These are phyloP conservation scores for Penicillium sp. DNA, from an alignment of 2,329 filamentous ascomycete species.

Conservation along the genomic window DNA sequence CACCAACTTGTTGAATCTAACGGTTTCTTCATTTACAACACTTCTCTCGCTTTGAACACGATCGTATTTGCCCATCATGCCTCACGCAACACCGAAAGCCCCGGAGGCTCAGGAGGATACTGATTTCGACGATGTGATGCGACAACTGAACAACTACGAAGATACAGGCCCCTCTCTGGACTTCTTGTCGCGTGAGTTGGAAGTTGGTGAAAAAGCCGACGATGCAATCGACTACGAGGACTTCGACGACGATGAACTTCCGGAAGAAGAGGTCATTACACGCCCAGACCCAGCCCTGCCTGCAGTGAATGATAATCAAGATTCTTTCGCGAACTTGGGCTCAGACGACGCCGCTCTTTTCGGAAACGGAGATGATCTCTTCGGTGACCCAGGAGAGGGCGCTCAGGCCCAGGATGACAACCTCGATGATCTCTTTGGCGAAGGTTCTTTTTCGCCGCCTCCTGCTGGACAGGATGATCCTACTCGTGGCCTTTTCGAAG, in stretches of 20 bases:
- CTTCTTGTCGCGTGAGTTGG: constrained; percentile 35
- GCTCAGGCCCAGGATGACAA: constrained; percentile 30
- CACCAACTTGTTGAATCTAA: not conserved
- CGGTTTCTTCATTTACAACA: not conserved
- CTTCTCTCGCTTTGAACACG: not conserved
- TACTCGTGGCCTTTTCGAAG: constrained; percentile 29
- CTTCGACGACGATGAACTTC: constrained; percentile 82
- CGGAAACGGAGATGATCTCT: constrained; percentile 17
- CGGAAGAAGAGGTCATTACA: constrained; percentile 47
- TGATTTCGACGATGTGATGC: constrained; percentile 37
- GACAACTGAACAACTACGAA: constrained; percentile 34
- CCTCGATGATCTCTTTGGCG: constrained; percentile 44
- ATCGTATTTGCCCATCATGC: constrained; percentile 22
- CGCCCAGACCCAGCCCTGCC: constrained; percentile 10
- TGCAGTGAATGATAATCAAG: constrained; percentile 50
- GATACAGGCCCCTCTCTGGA: constrained; percentile 30
- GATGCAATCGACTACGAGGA: constrained; percentile 87
- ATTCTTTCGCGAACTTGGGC: constrained; percentile 23
- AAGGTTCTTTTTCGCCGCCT: constrained; percentile 32
- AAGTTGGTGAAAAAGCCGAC: constrained; percentile 67
- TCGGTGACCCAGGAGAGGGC: constrained; percentile 21
- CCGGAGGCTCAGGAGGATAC: constrained; percentile 29
- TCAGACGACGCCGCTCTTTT: constrained; percentile 36
- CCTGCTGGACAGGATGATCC: constrained; percentile 25
- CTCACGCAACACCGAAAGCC: constrained; percentile 31